Conservation (phyloP, 495 filamentous ascomycete genomes). For the Delitschia confertaspora region DNA sequence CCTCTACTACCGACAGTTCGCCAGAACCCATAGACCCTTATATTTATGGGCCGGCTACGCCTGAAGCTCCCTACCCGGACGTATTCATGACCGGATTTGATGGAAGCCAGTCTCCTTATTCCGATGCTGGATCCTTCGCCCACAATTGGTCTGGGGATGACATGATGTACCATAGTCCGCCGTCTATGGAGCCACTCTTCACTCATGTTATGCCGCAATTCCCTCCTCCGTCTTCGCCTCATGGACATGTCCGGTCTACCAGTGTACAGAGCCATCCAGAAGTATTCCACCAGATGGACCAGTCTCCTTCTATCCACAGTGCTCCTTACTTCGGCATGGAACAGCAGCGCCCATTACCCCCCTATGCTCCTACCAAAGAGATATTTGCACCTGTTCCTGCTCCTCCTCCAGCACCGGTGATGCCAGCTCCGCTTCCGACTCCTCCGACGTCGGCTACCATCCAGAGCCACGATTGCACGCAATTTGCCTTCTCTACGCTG, state of each 20-base stretch:
- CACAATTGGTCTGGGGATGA: slow-evolving; percentile 21
- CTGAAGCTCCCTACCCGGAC: slow-evolving; percentile 24
- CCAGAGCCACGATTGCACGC: slow-evolving; percentile 21
- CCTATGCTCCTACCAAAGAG: slow-evolving; percentile 12
- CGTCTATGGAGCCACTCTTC: slow-evolving; percentile 8
- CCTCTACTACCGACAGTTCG: slow-evolving; percentile 21
- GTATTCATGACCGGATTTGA: slow-evolving; percentile 22
- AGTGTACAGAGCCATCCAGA: slow-evolving; percentile 23
- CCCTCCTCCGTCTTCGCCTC: slow-evolving; percentile 4
- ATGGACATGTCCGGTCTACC: slow-evolving; percentile 4
- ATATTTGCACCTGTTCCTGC: neutral
- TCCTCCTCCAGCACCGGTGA: slow-evolving; percentile 8
- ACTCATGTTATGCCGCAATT: slow-evolving; percentile 10
- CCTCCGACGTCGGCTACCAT: slow-evolving; percentile 11
- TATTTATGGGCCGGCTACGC: slow-evolving; percentile 22
- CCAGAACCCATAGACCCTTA: slow-evolving; percentile 24
- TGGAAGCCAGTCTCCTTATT: slow-evolving; percentile 22
- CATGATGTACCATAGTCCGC: slow-evolving; percentile 20
- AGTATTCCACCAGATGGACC: slow-evolving; percentile 16
- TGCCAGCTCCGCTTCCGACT: slow-evolving; percentile 19
- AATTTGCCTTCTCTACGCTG: slow-evolving; percentile 24
- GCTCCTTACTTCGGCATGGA: slow-evolving; percentile 18
- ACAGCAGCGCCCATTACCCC: slow-evolving; percentile 2
- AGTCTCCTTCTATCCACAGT: slow-evolving; percentile 18
- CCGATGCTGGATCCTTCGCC: slow-evolving; percentile 17